Evolutionary conservation across 345 rosid genomes (phyloP), one percentile per base, ranked within the genome.

Genomic region (Geranium rotundifolium): DNA sequence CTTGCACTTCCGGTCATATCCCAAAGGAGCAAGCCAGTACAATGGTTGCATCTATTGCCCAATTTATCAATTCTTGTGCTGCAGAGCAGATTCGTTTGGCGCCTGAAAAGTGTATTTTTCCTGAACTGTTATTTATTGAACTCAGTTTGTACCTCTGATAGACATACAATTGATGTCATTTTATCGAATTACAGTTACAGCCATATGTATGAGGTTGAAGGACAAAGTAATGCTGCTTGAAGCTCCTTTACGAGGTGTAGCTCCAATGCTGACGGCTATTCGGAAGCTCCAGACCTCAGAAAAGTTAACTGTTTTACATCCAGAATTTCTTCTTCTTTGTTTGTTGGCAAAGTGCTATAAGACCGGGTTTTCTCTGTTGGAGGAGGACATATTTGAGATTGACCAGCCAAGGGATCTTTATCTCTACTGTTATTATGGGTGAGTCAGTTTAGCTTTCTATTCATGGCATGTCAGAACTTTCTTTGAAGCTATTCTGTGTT

Each of bases 361-460:
- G 77, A 68, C 81, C 54, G 99, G 95, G 58, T 75, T 86, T 68
- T 82, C 96, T 39, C 58, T 90, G 72, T 72, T 93, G 64, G 89
- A 82, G 76, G 96, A 95, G 75, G 88, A 90, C 69, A 82, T 86
- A 69, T 73, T 82, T 65, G 99, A 95, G 75, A 79, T 95, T 77
- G 95, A 85, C 74, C 95, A 80, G 68, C 99, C 95, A 10, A 88
- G 85, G 66, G 96, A 90, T 69, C 72, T 88, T 80, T 95, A 80
- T 70, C 92, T 88, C 71, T 95, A 88, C 69, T 86, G 95, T 68
- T 93, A 90, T 64, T 93, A 93, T 64, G 97, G 97, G 99, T 90
- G 54, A 60, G 87, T 75, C 52, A 46, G 15, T 46, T 46, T 46
- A 46, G 52, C 52, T 46, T 67, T 60, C 61, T 66, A 18, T 67